These are phyloP conservation scores for Nannizziopsis arthrosporioides DNA, from an alignment of 2,329 filamentous ascomycete species.

Conservation along the genomic window DNA sequence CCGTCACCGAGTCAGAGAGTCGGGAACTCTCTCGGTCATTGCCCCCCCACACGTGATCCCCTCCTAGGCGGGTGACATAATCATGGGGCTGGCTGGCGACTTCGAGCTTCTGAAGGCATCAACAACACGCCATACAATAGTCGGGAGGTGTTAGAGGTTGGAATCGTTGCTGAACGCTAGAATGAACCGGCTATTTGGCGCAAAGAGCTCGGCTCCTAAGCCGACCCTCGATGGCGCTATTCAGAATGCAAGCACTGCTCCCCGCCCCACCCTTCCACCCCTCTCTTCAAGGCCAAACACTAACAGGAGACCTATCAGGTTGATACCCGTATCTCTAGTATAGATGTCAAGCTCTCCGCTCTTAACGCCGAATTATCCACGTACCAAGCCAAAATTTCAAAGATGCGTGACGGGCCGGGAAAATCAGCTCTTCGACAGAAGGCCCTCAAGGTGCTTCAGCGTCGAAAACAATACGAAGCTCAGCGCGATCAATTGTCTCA, in stretches of 20 bases:
- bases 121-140: too few species aligned
- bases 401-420: conserved; percentile 91
- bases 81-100: too few species aligned
- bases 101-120: too few species aligned
- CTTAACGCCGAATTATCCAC: conserved; percentile 80
- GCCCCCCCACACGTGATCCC: too few species aligned
- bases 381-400: conserved; percentile 76
- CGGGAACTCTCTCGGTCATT: too few species aligned
- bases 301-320: conserved; percentile 38
- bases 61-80: too few species aligned
- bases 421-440: conserved; percentile 90
- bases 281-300: conserved; percentile 15
- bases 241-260: conserved; percentile 48
- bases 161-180: conserved; percentile 15
- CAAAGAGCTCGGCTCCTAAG: conserved; percentile 76
- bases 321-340: conserved; percentile 67
- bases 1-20: too few species aligned
- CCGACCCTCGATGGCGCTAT: conserved; percentile 78
- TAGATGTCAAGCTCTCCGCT: conserved; percentile 89
- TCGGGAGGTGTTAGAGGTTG: too few species aligned
- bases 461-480: conserved; percentile 84
- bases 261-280: conserved; percentile 5
- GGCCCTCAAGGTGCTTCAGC: conserved; percentile 84
- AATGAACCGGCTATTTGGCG: conserved; percentile 96
- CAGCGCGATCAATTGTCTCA: conserved; percentile 88